These are phyloP conservation scores for Ceratocystis ficicola DNA, from an alignment of 2,329 filamentous ascomycete species.

Conservation along the genomic window DNA sequence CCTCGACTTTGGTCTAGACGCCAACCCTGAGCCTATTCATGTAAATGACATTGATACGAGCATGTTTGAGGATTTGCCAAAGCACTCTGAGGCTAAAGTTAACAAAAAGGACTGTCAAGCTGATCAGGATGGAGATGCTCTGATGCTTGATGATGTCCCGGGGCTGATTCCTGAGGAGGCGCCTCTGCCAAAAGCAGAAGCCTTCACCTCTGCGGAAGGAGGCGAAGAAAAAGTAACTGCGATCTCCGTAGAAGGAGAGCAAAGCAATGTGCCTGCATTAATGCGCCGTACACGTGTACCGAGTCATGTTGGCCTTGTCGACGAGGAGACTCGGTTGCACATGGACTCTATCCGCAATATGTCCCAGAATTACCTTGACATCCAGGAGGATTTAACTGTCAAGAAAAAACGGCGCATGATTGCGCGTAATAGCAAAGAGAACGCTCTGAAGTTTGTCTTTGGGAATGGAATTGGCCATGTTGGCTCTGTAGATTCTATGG, in stretches of 20 bases:
- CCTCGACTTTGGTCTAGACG: constrained; percentile 19
- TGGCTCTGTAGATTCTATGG: constrained; percentile 22
- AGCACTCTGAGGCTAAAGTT: background rate
- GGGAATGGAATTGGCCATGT: constrained; percentile 30
- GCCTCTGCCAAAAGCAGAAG: constrained; percentile 31
- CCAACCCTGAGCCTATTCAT: background rate
- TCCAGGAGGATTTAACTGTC: constrained; percentile 38
- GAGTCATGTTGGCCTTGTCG: constrained; percentile 27
- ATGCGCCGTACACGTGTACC: constrained; percentile 26
- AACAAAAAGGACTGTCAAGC: background rate
- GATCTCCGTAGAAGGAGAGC: constrained; percentile 22
- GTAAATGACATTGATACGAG: constrained; percentile 7
- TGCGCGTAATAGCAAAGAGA: constrained; percentile 32
- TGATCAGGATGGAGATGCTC: constrained; percentile 23
- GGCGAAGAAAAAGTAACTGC: constrained; percentile 21
- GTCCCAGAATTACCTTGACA: constrained; percentile 36
- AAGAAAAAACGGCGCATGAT: constrained; percentile 26
- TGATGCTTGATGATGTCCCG: constrained; percentile 28
- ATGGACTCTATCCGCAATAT: constrained; percentile 26
- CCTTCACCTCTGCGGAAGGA: constrained; percentile 26
- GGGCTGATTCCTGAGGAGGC: constrained; percentile 32
- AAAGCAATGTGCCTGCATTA: constrained; percentile 17
- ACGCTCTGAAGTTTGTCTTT: constrained; percentile 28
- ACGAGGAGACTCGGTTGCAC: constrained; percentile 27
- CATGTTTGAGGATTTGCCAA: constrained; percentile 10